A percentile compares a stretch with the other conserved stretches of the same genome.
Conservation (phyloP, 2,329 filamentous ascomycete species). For the Orbilia javanica region DNA sequence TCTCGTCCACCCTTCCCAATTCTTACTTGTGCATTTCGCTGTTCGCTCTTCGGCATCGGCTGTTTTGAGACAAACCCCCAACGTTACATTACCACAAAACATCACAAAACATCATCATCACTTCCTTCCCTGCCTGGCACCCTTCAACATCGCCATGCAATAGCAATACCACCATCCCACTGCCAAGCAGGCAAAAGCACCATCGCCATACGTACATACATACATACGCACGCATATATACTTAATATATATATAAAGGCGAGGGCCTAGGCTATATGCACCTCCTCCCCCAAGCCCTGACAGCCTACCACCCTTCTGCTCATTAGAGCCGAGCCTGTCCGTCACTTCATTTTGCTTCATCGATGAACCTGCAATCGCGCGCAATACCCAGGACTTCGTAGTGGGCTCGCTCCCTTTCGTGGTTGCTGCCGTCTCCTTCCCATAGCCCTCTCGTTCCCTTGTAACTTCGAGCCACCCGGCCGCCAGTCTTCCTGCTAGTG, state of each 20-base stretch:
- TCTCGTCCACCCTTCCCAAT: neutral
- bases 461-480: neutral
- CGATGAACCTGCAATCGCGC: neutral
- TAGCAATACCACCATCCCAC: slow-evolving; percentile 32
- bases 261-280: too few species aligned
- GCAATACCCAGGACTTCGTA: neutral
- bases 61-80: slow-evolving; percentile 47
- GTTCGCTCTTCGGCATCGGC: slow-evolving; percentile 47
- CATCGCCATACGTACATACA: neutral
- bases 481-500: neutral
- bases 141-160: slow-evolving; percentile 44
- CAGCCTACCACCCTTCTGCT: slow-evolving; percentile 39
- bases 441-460: neutral
- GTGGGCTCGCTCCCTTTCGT: neutral
- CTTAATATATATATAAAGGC: too few species aligned
- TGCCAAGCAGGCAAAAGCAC: neutral
- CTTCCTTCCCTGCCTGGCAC: slow-evolving; percentile 22
- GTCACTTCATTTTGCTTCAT: slow-evolving; percentile 18
- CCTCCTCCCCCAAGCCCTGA: neutral
- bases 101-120: too few species aligned
- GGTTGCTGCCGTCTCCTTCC: neutral
- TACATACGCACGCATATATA: too few species aligned
- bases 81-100: slow-evolving; percentile 33
- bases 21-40: neutral
- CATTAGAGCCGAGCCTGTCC: slow-evolving; percentile 43